A percentile compares a stretch with the other conserved stretches of the same genome.
phyloP scores from a whole-genome alignment of 441 rosid species.

The Adansonia gregorii region DNA sequence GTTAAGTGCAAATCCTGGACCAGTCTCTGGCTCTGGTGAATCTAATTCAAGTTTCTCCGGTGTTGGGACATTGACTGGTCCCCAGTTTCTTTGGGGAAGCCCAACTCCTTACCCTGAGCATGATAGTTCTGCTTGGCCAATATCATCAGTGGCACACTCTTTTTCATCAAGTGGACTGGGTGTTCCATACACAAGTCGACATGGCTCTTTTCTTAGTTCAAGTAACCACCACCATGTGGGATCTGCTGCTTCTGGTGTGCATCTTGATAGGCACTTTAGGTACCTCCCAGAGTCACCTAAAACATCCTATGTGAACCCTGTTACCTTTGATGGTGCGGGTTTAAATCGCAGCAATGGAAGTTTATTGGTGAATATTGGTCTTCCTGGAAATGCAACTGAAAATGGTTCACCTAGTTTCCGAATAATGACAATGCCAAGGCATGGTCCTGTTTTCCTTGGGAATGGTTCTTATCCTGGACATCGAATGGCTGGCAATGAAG shows the following conservation, averaged over 20 bases:
- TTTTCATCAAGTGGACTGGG: slow-evolving; percentile 50
- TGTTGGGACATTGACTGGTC: slow-evolving; percentile 67
- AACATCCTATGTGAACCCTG: slow-evolving; percentile 50
- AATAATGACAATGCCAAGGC: slow-evolving; percentile 60
- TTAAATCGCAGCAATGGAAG: slow-evolving; percentile 46
- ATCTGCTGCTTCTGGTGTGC: slow-evolving; percentile 79
- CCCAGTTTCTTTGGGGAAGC: slow-evolving; percentile 85
- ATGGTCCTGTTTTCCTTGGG: slow-evolving; percentile 41
- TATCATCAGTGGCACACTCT: slow-evolving; percentile 54
- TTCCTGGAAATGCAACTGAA: slow-evolving; percentile 52
- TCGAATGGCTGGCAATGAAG: slow-evolving; percentile 47
- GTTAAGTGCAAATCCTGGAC: slow-evolving; percentile 54
- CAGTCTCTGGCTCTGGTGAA: slow-evolving; percentile 51
- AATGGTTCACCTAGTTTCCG: slow-evolving; percentile 53
- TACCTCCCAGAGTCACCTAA: slow-evolving; percentile 60
- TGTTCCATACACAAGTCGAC: slow-evolving; percentile 51
- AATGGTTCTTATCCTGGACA: slow-evolving; percentile 56
- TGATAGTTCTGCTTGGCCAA: slow-evolving; percentile 57
- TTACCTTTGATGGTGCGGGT: slow-evolving; percentile 51
- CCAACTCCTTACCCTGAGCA: slow-evolving; percentile 59
- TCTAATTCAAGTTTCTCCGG: slow-evolving; percentile 53
- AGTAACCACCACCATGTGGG: slow-evolving; percentile 74
- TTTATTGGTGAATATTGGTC: slow-evolving; percentile 50
- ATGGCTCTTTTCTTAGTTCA: slow-evolving; percentile 53
- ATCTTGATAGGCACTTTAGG: slow-evolving; percentile 55